A percentile compares a stretch with the other conserved stretches of the same genome.
Evolutionary conservation across 495 filamentous ascomycete species (phyloP).

Genomic region (Podospora didyma): DNA sequence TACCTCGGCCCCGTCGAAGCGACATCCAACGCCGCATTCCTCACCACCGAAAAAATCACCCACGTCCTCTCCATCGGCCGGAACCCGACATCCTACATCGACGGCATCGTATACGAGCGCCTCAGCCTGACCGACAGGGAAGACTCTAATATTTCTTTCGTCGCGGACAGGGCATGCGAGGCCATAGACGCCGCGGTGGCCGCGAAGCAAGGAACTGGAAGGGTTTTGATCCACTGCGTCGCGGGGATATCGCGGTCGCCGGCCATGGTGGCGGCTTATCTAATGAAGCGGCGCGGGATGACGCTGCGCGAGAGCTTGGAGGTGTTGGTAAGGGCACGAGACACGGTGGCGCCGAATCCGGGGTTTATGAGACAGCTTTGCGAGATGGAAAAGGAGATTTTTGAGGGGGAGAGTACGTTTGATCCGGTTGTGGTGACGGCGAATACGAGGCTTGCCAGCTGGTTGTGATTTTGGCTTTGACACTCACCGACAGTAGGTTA

Average conservation of each 20-base stretch:
- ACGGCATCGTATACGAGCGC: conserved; percentile 3
- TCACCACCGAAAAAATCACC: conserved; percentile 4
- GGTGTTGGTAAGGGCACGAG: neutral
- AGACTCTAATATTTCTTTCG: neutral
- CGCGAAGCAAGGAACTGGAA: neutral
- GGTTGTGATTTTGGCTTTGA: neutral
- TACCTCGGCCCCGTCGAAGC: conserved; percentile 9
- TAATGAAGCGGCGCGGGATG: conserved; percentile 6
- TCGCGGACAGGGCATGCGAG: neutral
- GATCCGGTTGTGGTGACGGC: neutral
- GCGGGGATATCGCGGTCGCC: conserved; percentile 10
- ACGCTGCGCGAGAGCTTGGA: conserved; percentile 5
- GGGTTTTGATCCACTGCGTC: conserved; percentile 8
- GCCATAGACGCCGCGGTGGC: neutral
- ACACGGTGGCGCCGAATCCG: conserved; percentile 3
- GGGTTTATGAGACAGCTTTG: conserved; percentile 10
- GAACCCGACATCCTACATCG: neutral
- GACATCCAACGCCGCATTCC: conserved; percentile 4
- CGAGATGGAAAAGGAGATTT: conserved; percentile 12
- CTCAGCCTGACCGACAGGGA: conserved; percentile 5
- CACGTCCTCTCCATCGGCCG: conserved; percentile 10
- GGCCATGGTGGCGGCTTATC: conserved; percentile 3
- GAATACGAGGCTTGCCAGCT: neutral
- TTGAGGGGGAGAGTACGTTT: conserved; percentile 6
- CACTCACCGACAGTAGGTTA: too few relatives aligned